phyloP scores from a whole-genome alignment of 2,329 filamentous ascomycete genomes.

The Calonectria naviculata region DNA sequence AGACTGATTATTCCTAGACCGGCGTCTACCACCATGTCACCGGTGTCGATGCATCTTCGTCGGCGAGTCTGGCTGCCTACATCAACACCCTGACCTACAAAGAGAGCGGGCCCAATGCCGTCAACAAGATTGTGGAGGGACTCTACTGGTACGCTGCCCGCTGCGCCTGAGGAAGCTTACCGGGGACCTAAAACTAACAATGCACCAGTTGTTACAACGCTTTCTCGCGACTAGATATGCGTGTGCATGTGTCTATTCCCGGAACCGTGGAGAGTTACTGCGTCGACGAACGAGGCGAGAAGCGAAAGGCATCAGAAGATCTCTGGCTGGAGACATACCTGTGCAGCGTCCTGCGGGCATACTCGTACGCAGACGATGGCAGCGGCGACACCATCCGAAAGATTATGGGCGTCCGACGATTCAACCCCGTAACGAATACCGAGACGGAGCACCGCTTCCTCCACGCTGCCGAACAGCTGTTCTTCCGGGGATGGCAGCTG shows the following conservation, averaged over 20 bases:
- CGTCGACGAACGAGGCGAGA: slow-evolving; percentile 95
- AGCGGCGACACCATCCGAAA: slow-evolving; percentile 95
- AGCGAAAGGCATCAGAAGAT: slow-evolving; percentile 90
- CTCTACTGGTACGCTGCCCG: slow-evolving; percentile 80
- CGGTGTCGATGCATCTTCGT: slow-evolving; percentile 96
- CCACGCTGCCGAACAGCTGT: slow-evolving; percentile 92
- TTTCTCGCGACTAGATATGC: slow-evolving; percentile 97
- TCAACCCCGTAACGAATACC: slow-evolving; percentile 98
- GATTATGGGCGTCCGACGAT: slow-evolving; percentile 95
- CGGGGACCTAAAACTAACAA: slow-evolving; percentile 40
- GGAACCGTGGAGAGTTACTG: slow-evolving; percentile 98
- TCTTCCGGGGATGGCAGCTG: slow-evolving; percentile 95
- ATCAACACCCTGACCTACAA: slow-evolving; percentile 97
- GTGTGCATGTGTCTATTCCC: slow-evolving; percentile 96
- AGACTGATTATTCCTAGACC: slow-evolving; percentile 62
- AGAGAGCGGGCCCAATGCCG: slow-evolving; percentile 77
- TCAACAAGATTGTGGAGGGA: slow-evolving; percentile 90
- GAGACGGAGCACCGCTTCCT: slow-evolving; percentile 97
- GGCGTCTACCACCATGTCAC: slow-evolving; percentile 99
- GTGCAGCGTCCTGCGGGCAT: slow-evolving; percentile 92
- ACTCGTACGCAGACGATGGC: slow-evolving; percentile 96
- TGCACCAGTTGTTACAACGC: slow-evolving; percentile 89
- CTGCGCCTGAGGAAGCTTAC: neutral
- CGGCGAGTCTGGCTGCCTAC: slow-evolving; percentile 95
- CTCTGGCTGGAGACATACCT: slow-evolving; percentile 98